Conservation (phyloP, 2,329 filamentous ascomycete species). For the Juglanconis oblonga region DNA sequence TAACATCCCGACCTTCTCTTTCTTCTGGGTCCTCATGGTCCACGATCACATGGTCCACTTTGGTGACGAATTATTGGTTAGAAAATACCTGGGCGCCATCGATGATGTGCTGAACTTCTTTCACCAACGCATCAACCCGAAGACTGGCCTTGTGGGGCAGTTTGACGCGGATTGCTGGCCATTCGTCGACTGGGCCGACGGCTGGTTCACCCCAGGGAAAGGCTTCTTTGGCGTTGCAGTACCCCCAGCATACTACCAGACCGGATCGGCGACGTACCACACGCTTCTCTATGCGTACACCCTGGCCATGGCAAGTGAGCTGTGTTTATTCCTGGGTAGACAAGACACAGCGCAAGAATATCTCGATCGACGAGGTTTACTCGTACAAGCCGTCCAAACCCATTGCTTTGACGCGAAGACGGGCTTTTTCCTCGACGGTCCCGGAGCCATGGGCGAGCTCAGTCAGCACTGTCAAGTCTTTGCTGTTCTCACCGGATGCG, state of each 20-base stretch:
- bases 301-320: slow-evolving; percentile 13
- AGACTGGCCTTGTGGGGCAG: slow-evolving; percentile 18
- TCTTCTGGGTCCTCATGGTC: slow-evolving; percentile 31
- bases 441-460: slow-evolving; percentile 20
- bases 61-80: slow-evolving; percentile 25
- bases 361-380: slow-evolving; percentile 18
- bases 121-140: slow-evolving; percentile 5
- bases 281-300: slow-evolving; percentile 16
- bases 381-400: slow-evolving; percentile 22
- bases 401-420: slow-evolving; percentile 28
- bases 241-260: slow-evolving; percentile 15
- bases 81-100: slow-evolving; percentile 9
- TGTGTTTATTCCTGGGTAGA: slow-evolving; percentile 12
- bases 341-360: slow-evolving; percentile 24
- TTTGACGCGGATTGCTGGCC: slow-evolving; percentile 28
- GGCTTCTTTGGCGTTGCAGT: slow-evolving; percentile 6
- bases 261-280: slow-evolving; percentile 19
- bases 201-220: slow-evolving; percentile 23
- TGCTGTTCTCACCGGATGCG: slow-evolving; percentile 22
- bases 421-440: slow-evolving; percentile 27
- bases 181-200: slow-evolving; percentile 33
- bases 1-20: slow-evolving; percentile 31
- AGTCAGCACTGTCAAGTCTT: slow-evolving; percentile 32
- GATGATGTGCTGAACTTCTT: slow-evolving; percentile 16
- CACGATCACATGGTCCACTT: slow-evolving; percentile 30